Evolutionary conservation across 1,284 basidiomycete species (phyloP).

Genomic region (Austroboletus novae-zelandiae): DNA sequence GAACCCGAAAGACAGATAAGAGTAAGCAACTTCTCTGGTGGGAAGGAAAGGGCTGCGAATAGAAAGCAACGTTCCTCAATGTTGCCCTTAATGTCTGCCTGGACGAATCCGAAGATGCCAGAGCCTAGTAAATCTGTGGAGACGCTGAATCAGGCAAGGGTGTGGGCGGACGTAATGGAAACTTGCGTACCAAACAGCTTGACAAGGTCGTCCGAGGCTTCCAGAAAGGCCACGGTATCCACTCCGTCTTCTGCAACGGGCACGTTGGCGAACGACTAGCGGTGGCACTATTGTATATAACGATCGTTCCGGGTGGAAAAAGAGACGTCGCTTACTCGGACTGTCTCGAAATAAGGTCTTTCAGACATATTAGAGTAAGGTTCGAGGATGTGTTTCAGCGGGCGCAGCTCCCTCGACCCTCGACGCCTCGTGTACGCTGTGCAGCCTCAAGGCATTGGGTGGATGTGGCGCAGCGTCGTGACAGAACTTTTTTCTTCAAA

Average conservation of each 20-base stretch:
- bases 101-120: slow-evolving; percentile 86
- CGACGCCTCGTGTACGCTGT: slow-evolving; percentile 20
- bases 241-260: slow-evolving; percentile 76
- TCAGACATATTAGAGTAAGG: slow-evolving; percentile 22
- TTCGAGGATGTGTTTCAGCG: slow-evolving; percentile 2
- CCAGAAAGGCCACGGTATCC: slow-evolving; percentile 78
- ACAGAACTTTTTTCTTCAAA: no score
- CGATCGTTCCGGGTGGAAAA: background rate
- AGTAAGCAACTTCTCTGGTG: slow-evolving; percentile 12
- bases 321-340: slow-evolving; percentile 49
- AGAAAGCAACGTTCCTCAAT: slow-evolving; percentile 60
- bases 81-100: slow-evolving; percentile 88
- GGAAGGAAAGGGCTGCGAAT: slow-evolving; percentile 8
- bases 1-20: slow-evolving; percentile 8
- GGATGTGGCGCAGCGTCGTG: slow-evolving; percentile 25
- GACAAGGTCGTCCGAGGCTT: slow-evolving; percentile 88
- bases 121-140: slow-evolving; percentile 80
- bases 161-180: slow-evolving; percentile 19
- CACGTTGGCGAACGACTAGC: slow-evolving; percentile 86
- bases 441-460: slow-evolving; percentile 29
- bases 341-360: slow-evolving; percentile 77
- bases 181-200: slow-evolving; percentile 84
- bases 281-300: slow-evolving; percentile 1
- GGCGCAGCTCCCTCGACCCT: slow-evolving; percentile 9
- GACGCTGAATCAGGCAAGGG: slow-evolving; percentile 13